Conservation (phyloP, 2,329 filamentous ascomycete species). For the Epichloe hybrida region DNA sequence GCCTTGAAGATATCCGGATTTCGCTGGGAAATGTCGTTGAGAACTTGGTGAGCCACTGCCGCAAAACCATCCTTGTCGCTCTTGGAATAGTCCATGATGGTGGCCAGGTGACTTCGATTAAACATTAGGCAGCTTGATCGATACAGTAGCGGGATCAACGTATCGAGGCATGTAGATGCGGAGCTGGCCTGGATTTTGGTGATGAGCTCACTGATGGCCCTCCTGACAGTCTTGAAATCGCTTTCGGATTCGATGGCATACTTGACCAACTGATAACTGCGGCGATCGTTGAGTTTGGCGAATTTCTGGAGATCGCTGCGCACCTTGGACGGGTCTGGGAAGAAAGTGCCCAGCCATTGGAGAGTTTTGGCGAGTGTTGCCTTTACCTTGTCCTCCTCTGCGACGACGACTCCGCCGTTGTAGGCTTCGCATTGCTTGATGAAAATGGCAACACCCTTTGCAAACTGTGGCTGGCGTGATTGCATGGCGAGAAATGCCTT, state of each 20-base stretch:
- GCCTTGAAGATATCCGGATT: constrained; percentile 87
- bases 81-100: constrained; percentile 77
- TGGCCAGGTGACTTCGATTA: constrained; percentile 84
- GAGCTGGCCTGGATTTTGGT: constrained; percentile 63
- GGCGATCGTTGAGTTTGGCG: constrained; percentile 78
- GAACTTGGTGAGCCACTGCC: constrained; percentile 68
- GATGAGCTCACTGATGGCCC: constrained; percentile 79
- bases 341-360: constrained; percentile 56
- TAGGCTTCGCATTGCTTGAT: constrained; percentile 76
- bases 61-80: constrained; percentile 70
- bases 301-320: constrained; percentile 76
- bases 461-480: constrained; percentile 59
- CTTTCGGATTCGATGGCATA: constrained; percentile 75
- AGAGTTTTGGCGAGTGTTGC: constrained; percentile 59
- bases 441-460: constrained; percentile 61
- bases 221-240: constrained; percentile 82
- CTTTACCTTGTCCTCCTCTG: constrained; percentile 57
- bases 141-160: constrained; percentile 70
- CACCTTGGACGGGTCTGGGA: constrained; percentile 63
- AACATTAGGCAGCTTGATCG: constrained; percentile 74
- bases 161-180: constrained; percentile 57
- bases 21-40: constrained; percentile 81
- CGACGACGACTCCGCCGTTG: constrained; percentile 72
- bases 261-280: constrained; percentile 77
- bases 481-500: constrained; percentile 83